A percentile compares a stretch with the other conserved stretches of the same genome.
phyloP scores from a whole-genome alignment of 2,329 filamentous ascomycete genomes.

The Thelonectria discophora region DNA sequence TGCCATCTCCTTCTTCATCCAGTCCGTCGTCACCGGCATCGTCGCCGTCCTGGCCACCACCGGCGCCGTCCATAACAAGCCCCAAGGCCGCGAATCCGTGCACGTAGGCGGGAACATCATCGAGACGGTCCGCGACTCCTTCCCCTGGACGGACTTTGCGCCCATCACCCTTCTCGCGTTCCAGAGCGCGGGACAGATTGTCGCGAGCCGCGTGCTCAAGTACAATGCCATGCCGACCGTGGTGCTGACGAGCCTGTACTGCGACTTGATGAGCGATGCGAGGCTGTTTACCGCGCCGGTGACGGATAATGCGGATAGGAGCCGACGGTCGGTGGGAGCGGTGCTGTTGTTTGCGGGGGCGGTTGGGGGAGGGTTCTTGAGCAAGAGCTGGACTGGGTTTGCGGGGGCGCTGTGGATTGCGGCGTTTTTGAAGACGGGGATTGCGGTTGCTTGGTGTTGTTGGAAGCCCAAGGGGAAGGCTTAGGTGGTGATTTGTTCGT shows the following conservation, averaged over 20 bases:
- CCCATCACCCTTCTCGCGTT: conserved; percentile 40
- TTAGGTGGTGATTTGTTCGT: background rate
- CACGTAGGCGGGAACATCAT: conserved; percentile 35
- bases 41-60: conserved; percentile 40
- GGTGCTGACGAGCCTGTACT: conserved; percentile 41
- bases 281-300: conserved; percentile 38
- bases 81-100: conserved; percentile 25
- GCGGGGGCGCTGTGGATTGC: conserved; percentile 42
- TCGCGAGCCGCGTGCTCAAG: conserved; percentile 40
- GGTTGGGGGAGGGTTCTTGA: conserved; percentile 39
- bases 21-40: conserved; percentile 36
- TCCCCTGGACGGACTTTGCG: conserved; percentile 38
- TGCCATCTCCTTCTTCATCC: conserved; percentile 34
- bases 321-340: conserved; percentile 33
- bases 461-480: conserved; percentile 37
- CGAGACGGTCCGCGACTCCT: conserved; percentile 35
- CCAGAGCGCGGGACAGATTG: conserved; percentile 41
- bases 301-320: conserved; percentile 39
- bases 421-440: conserved; percentile 38
- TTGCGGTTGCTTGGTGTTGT: conserved; percentile 33
- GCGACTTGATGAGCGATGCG: conserved; percentile 42
- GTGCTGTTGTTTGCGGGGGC: conserved; percentile 37
- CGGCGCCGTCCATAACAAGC: conserved; percentile 34
- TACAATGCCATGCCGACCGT: conserved; percentile 41
- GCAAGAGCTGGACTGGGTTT: conserved; percentile 41